phyloP scores from a whole-genome alignment of 75 land plant genomes.

The Gnetum montanum region DNA sequence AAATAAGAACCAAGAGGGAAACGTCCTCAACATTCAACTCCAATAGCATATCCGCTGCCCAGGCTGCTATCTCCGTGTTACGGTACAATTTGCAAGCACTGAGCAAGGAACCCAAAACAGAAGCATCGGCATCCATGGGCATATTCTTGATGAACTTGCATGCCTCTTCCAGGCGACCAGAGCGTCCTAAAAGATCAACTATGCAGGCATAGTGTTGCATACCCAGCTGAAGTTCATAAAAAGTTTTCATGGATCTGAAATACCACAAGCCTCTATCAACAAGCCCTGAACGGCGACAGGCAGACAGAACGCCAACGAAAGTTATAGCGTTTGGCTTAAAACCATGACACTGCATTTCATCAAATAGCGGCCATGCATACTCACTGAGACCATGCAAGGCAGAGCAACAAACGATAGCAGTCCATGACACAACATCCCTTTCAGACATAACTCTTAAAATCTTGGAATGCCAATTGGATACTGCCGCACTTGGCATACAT shows the following conservation, averaged over 20 bases:
- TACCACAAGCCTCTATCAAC: background rate
- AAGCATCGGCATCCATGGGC: background rate
- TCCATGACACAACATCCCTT: slow-evolving; percentile 42
- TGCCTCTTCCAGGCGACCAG: background rate
- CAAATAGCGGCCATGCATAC: slow-evolving; percentile 23
- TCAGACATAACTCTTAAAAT: slow-evolving; percentile 28
- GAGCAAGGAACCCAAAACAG: background rate
- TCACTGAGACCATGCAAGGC: slow-evolving; percentile 28
- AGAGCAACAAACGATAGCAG: slow-evolving; percentile 28
- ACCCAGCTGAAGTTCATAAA: background rate
- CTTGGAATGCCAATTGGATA: slow-evolving; percentile 17
- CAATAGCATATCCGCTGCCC: background rate
- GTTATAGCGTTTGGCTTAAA: slow-evolving; percentile 21
- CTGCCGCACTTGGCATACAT: slow-evolving; percentile 69
- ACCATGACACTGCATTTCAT: slow-evolving; percentile 22
- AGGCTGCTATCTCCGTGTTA: background rate
- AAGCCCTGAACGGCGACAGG: background rate
- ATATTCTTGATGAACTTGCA: background rate
- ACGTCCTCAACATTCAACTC: background rate
- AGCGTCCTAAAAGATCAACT: background rate
- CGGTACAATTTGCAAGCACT: background rate
- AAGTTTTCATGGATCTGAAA: background rate
- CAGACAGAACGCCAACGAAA: background rate
- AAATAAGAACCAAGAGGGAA: background rate
- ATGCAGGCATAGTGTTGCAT: slow-evolving; percentile 2